Evolutionary conservation across 176 grass and related monocot species (phyloP).

Genomic region (Avena sativa): DNA sequence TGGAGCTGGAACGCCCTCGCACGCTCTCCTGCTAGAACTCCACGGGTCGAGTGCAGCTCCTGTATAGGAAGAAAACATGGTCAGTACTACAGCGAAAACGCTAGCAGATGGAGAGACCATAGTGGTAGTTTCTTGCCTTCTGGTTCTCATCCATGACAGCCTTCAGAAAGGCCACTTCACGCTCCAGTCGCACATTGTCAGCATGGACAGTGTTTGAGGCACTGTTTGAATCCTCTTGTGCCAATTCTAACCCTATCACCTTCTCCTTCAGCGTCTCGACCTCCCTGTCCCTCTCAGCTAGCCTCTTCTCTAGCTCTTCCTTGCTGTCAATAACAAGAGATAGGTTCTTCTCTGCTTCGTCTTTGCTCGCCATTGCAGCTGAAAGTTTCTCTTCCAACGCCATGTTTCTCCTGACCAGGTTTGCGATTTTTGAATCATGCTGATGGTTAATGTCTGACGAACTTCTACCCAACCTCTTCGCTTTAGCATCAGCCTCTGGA

Average conservation of each 20-base stretch:
- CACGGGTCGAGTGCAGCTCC: slow-evolving; percentile 81
- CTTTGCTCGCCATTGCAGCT: slow-evolving; percentile 56
- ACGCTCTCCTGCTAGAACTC: slow-evolving; percentile 79
- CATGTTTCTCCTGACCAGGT: slow-evolving; percentile 59
- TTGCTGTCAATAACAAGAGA: slow-evolving; percentile 70
- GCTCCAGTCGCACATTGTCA: slow-evolving; percentile 91
- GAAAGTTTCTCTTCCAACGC: slow-evolving; percentile 68
- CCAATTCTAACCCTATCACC: slow-evolving; percentile 71
- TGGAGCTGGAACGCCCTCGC: slow-evolving; percentile 84
- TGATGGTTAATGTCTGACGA: slow-evolving; percentile 66
- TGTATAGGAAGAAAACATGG: slow-evolving; percentile 9
- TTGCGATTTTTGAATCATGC: slow-evolving; percentile 67
- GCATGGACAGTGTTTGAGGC: slow-evolving; percentile 79
- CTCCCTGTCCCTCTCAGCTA: slow-evolving; percentile 71
- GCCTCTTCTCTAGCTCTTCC: slow-evolving; percentile 69
- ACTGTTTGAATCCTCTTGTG: slow-evolving; percentile 85
- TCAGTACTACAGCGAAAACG: background rate
- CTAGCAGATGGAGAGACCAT: background rate
- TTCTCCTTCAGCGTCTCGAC: slow-evolving; percentile 76
- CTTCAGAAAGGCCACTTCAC: slow-evolving; percentile 92
- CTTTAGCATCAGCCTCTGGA: slow-evolving; percentile 55
- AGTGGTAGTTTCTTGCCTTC: slow-evolving; percentile 60
- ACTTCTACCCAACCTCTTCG: slow-evolving; percentile 52
- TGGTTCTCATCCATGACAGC: slow-evolving; percentile 86
- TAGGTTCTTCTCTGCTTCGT: slow-evolving; percentile 72